Conservation (phyloP, 2,329 filamentous ascomycete species). For the Clonostachys byssicola region DNA sequence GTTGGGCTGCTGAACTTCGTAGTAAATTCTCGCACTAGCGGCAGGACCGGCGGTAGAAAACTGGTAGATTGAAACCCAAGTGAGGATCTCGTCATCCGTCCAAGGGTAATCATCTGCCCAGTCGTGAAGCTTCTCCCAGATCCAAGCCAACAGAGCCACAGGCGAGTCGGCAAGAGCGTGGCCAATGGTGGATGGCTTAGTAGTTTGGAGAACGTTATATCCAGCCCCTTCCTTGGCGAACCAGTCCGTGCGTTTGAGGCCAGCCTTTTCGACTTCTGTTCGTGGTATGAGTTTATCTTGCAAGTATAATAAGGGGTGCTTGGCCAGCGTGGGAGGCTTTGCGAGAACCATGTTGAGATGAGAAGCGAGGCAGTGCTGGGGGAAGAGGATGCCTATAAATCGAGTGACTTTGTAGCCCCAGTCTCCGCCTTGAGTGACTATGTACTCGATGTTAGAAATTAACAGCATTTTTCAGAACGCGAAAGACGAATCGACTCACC, state of each 20-base stretch:
- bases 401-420: constrained; percentile 65
- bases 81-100: constrained; percentile 69
- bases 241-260: constrained; percentile 49
- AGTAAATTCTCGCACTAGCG: constrained; percentile 65
- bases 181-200: constrained; percentile 69
- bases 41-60: constrained; percentile 64
- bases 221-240: constrained; percentile 48
- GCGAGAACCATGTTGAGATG: constrained; percentile 54
- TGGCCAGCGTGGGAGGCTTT: constrained; percentile 40
- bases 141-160: constrained; percentile 69
- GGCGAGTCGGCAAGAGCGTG: constrained; percentile 68
- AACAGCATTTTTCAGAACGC: background rate
- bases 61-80: constrained; percentile 68
- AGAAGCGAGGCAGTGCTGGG: constrained; percentile 41
- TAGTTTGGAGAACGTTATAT: constrained; percentile 36
- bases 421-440: constrained; percentile 56
- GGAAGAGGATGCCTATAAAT: constrained; percentile 52
- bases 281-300: constrained; percentile 51
- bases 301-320: constrained; percentile 52
- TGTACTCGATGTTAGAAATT: constrained; percentile 4
- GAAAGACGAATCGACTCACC: constrained; percentile 8
- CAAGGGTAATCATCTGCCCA: constrained; percentile 69
- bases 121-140: constrained; percentile 75
- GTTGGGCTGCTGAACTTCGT: constrained; percentile 49
- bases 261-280: constrained; percentile 19